Evolutionary conservation across 192 early-diverging fungal species (phyloP).

Genomic region (Backusella luteola): DNA sequence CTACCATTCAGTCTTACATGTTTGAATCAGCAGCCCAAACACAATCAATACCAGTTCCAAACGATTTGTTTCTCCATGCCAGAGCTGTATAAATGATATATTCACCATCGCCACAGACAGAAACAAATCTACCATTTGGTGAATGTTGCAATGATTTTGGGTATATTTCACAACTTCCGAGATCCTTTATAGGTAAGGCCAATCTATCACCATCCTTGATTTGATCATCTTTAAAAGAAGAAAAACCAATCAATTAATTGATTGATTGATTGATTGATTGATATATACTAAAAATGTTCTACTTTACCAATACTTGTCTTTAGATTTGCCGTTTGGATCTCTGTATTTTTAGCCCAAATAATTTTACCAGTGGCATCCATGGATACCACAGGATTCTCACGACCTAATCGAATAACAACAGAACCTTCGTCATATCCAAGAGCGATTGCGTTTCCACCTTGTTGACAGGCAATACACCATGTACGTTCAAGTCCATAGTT

Average conservation of each 20-base stretch:
- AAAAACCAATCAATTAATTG: neutral
- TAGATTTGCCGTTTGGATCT: constrained; percentile 93
- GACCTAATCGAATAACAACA: constrained; percentile 90
- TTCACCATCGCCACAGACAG: constrained; percentile 98
- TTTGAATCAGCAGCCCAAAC: constrained; percentile 98
- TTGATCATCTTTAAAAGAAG: constrained; percentile 56
- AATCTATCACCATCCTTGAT: constrained; percentile 93
- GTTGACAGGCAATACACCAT: constrained; percentile 88
- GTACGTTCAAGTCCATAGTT: constrained; percentile 97
- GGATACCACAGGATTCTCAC: constrained; percentile 92
- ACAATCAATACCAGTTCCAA: constrained; percentile 92
- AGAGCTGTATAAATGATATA: constrained; percentile 99
- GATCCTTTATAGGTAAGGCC: constrained; percentile 81
- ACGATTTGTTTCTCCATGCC: constrained; percentile 99
- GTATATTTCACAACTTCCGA: constrained; percentile 97
- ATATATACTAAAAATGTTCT: neutral
- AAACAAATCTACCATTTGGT: constrained; percentile 98
- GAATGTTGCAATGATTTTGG: constrained; percentile 94
- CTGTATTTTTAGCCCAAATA: constrained; percentile 96
- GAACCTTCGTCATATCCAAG: constrained; percentile 97
- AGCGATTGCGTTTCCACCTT: constrained; percentile 88
- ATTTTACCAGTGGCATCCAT: constrained; percentile 98
- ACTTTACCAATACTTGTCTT: constrained; percentile 66
- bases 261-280: neutral
- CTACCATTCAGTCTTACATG: constrained; percentile 34